Percentiles rank a stretch among this genome's conserved stretches.
Conservation (phyloP, 306 rosid species). For the Rosa persica region DNA sequence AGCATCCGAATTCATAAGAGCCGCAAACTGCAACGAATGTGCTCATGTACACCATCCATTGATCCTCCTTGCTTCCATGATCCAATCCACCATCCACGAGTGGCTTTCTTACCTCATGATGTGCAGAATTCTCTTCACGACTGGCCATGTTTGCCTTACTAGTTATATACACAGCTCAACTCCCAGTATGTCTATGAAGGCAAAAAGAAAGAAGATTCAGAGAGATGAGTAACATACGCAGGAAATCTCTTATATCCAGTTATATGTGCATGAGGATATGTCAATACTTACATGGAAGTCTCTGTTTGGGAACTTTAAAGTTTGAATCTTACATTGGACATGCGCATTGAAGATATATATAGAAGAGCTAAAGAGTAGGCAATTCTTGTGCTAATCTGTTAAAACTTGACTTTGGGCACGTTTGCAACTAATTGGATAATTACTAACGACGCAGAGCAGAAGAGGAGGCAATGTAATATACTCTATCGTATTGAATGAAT, state of each 20-base stretch:
- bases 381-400: background rate
- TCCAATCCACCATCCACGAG: constrained; percentile 36
- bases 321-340: background rate
- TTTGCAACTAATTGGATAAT: background rate
- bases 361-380: background rate
- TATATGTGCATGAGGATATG: background rate
- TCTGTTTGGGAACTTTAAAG: background rate
- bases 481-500: too few relatives aligned
- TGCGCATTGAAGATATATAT: background rate
- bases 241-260: background rate
- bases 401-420: background rate
- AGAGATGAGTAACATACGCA: background rate
- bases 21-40: constrained; percentile 87
- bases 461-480: background rate
- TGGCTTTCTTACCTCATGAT: constrained; percentile 37
- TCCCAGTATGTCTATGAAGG: constrained; percentile 1
- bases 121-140: constrained; percentile 38
- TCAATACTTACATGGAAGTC: background rate
- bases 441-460: background rate
- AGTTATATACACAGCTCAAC: background rate
- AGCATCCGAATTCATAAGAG: constrained; percentile 75
- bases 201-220: constrained; percentile 7
- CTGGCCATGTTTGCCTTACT: constrained; percentile 47
- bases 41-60: constrained; percentile 86
- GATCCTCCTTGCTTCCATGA: constrained; percentile 39